Percentiles rank a stretch among this genome's conserved stretches.
Conservation (phyloP, 2,329 filamentous ascomycete species). For the Botrytis elliptica region DNA sequence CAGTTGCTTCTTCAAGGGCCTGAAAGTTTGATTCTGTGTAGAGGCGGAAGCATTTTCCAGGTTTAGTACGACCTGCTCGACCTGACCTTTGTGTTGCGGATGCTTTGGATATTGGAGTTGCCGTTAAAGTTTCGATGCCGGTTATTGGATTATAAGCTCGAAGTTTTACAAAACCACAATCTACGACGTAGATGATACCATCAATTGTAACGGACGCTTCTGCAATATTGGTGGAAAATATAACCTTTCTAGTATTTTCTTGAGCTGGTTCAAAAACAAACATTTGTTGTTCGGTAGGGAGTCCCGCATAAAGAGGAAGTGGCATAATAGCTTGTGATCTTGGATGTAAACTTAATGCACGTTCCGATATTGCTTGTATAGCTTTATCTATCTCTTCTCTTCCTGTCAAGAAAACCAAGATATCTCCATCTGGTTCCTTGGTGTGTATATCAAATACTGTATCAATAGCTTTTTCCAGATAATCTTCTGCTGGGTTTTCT, state of each 20-base stretch:
- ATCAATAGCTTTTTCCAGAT: conserved; percentile 77
- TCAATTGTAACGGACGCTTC: conserved; percentile 95
- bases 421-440: conserved; percentile 77
- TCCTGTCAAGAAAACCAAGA: conserved; percentile 88
- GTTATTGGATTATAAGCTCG: conserved; percentile 80
- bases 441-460: conserved; percentile 86
- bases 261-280: conserved; percentile 86
- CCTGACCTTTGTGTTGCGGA: conserved; percentile 90
- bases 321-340: conserved; percentile 61
- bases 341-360: conserved; percentile 60
- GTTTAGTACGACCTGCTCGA: conserved; percentile 80
- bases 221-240: conserved; percentile 93
- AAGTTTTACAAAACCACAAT: conserved; percentile 88
- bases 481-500: conserved; percentile 76
- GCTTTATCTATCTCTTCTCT: conserved; percentile 87
- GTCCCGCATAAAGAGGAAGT: conserved; percentile 83
- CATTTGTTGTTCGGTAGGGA: conserved; percentile 90
- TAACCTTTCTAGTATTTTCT: conserved; percentile 82
- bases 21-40: conserved; percentile 77
- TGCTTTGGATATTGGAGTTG: conserved; percentile 81
- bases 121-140: conserved; percentile 83
- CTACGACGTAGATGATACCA: conserved; percentile 86
- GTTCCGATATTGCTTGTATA: conserved; percentile 76
- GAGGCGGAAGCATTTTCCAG: conserved; percentile 91
- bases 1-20: conserved; percentile 65